Evolutionary conservation across 2,329 filamentous ascomycete species (phyloP).

Genomic region (Coleophoma crateriformis): DNA sequence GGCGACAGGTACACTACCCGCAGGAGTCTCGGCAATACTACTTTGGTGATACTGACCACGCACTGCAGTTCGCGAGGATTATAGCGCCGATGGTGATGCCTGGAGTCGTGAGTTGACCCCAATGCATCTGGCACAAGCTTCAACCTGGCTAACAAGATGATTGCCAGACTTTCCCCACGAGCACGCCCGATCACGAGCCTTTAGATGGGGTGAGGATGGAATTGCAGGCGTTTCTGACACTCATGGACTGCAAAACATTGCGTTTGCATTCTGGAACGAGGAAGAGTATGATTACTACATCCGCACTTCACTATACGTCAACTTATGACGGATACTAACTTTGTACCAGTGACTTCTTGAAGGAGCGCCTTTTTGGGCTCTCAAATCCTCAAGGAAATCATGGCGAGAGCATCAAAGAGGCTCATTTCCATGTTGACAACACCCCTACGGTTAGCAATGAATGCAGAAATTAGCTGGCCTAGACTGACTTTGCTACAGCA

Average conservation of each 20-base stretch:
- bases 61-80: constrained; percentile 77
- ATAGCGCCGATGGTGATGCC: constrained; percentile 82
- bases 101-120: constrained; percentile 75
- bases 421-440: constrained; percentile 94
- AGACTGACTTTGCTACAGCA: constrained; percentile 47
- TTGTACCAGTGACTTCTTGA: constrained; percentile 70
- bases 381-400: constrained; percentile 97
- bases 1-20: constrained; percentile 65
- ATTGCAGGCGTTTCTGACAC: constrained; percentile 94
- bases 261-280: constrained; percentile 96
- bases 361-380: constrained; percentile 89
- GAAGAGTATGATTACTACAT: constrained; percentile 60
- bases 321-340: constrained; percentile 23
- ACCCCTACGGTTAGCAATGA: constrained; percentile 50
- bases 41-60: too few relatives aligned
- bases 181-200: constrained; percentile 80
- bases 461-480: too few relatives aligned
- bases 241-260: constrained; percentile 86
- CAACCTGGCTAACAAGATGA: background rate
- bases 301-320: too few relatives aligned
- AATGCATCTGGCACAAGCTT: background rate
- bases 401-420: constrained; percentile 94
- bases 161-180: constrained; percentile 84
- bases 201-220: constrained; percentile 94
- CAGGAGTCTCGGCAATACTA: too few relatives aligned